Percentiles rank a stretch among this genome's conserved stretches.
These are phyloP conservation scores for Phytophthora hybrid DNA, from an alignment of 352 stramenopile species.

Conservation along the genomic window DNA sequence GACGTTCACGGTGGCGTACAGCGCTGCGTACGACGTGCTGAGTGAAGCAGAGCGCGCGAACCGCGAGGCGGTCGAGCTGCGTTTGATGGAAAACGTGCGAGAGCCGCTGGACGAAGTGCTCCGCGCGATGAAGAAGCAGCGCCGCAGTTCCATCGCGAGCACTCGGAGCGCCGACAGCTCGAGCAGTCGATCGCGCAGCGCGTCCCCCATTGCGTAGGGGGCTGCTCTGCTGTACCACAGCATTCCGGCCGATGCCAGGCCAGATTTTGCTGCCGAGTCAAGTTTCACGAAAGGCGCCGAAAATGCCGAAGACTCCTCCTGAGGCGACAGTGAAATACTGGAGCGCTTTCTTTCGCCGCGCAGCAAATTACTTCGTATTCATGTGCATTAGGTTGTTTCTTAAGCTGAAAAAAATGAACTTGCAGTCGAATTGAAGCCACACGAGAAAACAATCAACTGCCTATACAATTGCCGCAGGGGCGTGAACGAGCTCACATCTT, in stretches of 20 bases:
- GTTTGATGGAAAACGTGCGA: constrained; percentile 21
- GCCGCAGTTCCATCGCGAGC: constrained; percentile 27
- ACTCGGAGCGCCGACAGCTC: constrained; percentile 27
- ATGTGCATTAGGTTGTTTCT: constrained; percentile 15
- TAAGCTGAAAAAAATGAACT: constrained; percentile 10
- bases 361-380: constrained; percentile 2
- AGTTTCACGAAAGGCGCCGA: not conserved
- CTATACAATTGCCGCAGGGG: not conserved
- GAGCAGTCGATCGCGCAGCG: constrained; percentile 20
- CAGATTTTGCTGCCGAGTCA: not conserved
- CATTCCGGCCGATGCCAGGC: not conserved
- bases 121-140: constrained; percentile 32
- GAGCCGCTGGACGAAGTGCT: constrained; percentile 36
- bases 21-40: constrained; percentile 12
- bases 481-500: constrained; percentile 25
- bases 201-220: constrained; percentile 15
- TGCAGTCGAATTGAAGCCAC: constrained; percentile 12
- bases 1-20: constrained; percentile 19
- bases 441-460: too few species aligned
- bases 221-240: not conserved
- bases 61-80: constrained; percentile 30
- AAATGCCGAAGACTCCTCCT: not conserved
- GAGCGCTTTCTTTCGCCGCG: not conserved
- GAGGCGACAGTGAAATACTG: not conserved
- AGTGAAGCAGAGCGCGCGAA: constrained; percentile 32